Evolutionary conservation across 2,329 filamentous ascomycete species (phyloP).

Genomic region (Diaporthe eres): DNA sequence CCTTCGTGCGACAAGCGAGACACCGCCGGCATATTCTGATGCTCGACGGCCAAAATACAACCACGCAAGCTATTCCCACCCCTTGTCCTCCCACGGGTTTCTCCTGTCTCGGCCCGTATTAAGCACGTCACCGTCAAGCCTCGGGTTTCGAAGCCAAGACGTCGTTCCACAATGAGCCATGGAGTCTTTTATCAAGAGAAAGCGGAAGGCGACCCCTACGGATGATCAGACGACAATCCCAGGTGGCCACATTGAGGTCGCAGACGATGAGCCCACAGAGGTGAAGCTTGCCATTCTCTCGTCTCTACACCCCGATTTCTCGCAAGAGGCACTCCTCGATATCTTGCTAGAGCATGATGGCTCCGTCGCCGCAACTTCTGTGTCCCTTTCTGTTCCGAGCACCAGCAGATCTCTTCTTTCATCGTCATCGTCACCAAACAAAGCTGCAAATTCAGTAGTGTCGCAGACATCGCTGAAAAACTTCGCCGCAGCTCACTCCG

Average conservation of each 20-base stretch:
- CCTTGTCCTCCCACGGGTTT: not conserved
- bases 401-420: slow-evolving; percentile 58
- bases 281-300: slow-evolving; percentile 87
- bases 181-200: slow-evolving; percentile 71
- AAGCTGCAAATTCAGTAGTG: slow-evolving; percentile 13
- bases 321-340: slow-evolving; percentile 81
- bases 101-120: slow-evolving; percentile 7
- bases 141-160: not conserved
- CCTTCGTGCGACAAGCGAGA: slow-evolving; percentile 21
- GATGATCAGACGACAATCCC: slow-evolving; percentile 45
- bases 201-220: slow-evolving; percentile 58
- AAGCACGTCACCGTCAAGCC: not conserved
- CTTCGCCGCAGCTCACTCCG: slow-evolving; percentile 54
- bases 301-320: slow-evolving; percentile 78
- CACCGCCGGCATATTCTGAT: slow-evolving; percentile 2
- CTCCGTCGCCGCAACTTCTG: slow-evolving; percentile 76
- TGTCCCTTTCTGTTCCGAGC: slow-evolving; percentile 47
- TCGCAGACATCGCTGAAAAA: slow-evolving; percentile 73
- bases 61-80: not conserved
- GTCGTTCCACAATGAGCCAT: slow-evolving; percentile 53
- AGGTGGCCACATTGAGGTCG: not conserved
- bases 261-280: slow-evolving; percentile 84
- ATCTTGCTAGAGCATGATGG: slow-evolving; percentile 84
- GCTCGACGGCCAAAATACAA: not conserved
- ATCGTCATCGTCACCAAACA: slow-evolving; percentile 9